Conservation (phyloP, 306 rosid species). For the Pterocarpus santalinus region DNA sequence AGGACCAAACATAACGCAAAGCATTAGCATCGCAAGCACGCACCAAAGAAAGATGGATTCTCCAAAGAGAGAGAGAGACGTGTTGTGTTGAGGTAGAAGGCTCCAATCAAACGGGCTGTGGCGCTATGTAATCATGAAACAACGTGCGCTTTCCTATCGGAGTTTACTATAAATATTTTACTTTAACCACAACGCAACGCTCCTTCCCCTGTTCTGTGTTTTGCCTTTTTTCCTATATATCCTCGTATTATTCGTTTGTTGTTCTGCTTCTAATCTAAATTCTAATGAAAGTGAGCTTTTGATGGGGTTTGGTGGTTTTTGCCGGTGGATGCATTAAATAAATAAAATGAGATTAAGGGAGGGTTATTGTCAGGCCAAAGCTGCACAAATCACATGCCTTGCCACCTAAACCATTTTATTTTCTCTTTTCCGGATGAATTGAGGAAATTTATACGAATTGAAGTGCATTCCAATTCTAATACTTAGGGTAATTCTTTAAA, state of each 20-base stretch:
- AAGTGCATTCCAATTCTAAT: conserved; percentile 1
- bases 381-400: conserved; percentile 69
- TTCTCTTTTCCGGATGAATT: conserved; percentile 14
- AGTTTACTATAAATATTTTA: neutral
- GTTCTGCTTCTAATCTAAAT: conserved; percentile 24
- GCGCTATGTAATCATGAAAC: conserved; percentile 58
- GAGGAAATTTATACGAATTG: neutral
- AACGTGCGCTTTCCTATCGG: conserved; percentile 51
- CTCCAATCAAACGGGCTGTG: neutral
- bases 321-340: conserved; percentile 47
- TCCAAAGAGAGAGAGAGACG: conserved; percentile 5
- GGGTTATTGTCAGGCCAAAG: conserved; percentile 56
- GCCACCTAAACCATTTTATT: conserved; percentile 54
- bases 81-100: conserved; percentile 25
- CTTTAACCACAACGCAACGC: conserved; percentile 46
- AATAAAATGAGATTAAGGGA: conserved; percentile 29
- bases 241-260: conserved; percentile 17
- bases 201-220: conserved; percentile 24
- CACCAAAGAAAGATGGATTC: too few species aligned
- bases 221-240: neutral
- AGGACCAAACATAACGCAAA: conserved; percentile 10
- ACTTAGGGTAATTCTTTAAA: neutral
- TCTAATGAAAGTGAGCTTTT: conserved; percentile 1
- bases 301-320: conserved; percentile 42
- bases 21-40: too few species aligned